Conservation (phyloP, 805 yeast species). For the Sugiyamaella lignohabitans region DNA sequence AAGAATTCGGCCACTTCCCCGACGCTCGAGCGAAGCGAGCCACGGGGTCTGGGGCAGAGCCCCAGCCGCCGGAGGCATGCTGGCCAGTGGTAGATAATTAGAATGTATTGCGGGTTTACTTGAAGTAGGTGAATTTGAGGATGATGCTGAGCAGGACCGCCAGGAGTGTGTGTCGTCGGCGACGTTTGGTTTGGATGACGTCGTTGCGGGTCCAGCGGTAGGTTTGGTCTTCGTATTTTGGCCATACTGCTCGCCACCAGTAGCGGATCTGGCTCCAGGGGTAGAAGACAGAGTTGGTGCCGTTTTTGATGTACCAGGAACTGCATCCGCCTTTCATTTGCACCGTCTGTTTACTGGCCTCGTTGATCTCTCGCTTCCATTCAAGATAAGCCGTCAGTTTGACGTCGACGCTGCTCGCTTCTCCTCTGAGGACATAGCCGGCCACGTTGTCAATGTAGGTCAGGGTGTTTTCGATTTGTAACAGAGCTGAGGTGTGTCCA, state of each 20-base stretch:
- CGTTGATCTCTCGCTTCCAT: conserved; percentile 12
- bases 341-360: conserved; percentile 9
- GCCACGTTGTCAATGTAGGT: conserved; percentile 15
- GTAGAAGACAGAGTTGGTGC: conserved; percentile 14
- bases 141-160: background rate
- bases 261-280: conserved; percentile 17
- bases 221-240: conserved; percentile 5
- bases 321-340: conserved; percentile 16
- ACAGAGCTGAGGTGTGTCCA: conserved; percentile 17
- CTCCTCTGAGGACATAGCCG: conserved; percentile 10
- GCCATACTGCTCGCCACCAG: conserved; percentile 14
- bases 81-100: too few species aligned
- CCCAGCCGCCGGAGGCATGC: background rate
- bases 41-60: background rate
- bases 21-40: background rate
- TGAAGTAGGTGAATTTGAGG: background rate
- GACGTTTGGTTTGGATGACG: background rate
- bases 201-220: conserved; percentile 2
- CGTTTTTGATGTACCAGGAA: conserved; percentile 17
- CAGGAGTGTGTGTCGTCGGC: background rate
- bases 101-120: too few species aligned
- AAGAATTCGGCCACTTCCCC: too few species aligned
- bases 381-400: conserved; percentile 14
- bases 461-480: conserved; percentile 18
- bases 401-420: conserved; percentile 12